A percentile compares a stretch with the other conserved stretches of the same genome.
Evolutionary conservation across 1,139 yeast species (phyloP).

Genomic region (Hyphopichia fennica): DNA sequence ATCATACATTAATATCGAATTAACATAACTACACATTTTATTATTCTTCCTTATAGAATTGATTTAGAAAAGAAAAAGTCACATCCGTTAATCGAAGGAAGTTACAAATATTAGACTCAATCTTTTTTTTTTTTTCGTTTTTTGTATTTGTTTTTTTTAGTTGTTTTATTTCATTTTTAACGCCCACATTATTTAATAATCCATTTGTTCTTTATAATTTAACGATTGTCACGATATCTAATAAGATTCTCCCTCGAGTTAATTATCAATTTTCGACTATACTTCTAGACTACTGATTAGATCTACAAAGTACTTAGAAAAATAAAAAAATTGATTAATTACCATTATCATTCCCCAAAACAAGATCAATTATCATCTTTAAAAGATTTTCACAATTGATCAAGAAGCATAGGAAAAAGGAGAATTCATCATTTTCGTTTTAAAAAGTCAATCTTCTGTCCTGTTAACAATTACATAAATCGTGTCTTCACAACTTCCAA

Average conservation of each 20-base stretch:
- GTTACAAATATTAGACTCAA: too few species aligned
- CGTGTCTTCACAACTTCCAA: constrained; percentile 3
- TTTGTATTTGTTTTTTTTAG: neutral
- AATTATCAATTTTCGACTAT: too few species aligned
- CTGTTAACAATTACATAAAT: neutral
- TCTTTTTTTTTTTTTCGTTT: neutral
- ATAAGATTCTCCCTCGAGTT: neutral
- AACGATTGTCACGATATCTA: neutral
- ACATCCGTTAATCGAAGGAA: neutral
- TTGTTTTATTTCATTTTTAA: neutral
- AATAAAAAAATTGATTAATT: too few species aligned
- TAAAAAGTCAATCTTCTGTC: neutral
- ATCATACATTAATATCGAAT: too few species aligned
- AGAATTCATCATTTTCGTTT: too few species aligned
- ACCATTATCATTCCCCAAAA: too few species aligned
- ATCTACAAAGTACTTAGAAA: constrained; percentile 23
- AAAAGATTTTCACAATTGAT: too few species aligned
- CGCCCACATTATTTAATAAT: neutral
- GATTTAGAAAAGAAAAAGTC: neutral
- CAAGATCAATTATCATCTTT: neutral
- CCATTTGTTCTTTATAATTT: neutral
- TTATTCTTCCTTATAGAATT: too few species aligned
- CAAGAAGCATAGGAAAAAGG: too few species aligned
- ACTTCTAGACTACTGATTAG: constrained; percentile 34
- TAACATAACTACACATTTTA: too few species aligned